Evolutionary conservation across 192 early-diverging fungal genomes (phyloP), one percentile per base, ranked within the genome.

Genomic region (Backusella australiensis): DNA sequence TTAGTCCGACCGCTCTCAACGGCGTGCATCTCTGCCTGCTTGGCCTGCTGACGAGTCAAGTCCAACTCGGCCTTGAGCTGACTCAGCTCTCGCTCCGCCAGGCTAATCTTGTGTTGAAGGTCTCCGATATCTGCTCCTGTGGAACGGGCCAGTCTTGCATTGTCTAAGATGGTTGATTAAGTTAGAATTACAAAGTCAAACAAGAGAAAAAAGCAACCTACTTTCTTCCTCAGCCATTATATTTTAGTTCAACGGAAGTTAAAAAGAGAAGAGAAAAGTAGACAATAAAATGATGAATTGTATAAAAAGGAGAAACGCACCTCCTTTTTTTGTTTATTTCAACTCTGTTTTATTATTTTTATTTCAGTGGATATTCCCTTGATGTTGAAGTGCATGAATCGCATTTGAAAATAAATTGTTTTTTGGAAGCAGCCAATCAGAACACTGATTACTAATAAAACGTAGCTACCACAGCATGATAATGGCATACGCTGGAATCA

Each of bases 71-170:
- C 14, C 32, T 76, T 72, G 17, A 80, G 12, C 2, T 73, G 69
- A 34, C 23, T 38, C 1, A 83, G 65, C 35, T 83, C 82, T 42
- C 69, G 11, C 70, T 83, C 78, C 14, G 78, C 82, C 32, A 75
- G 17, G 29, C 75, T 69, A 23, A 83, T 79, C 66, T 80, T 80
- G 56, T 78, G 72, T 53, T 83, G 82, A 9, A 83, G 49, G 44
- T 83, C 82, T 12, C 78, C 82, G 65, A 83, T 78, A 46, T 83
- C 82, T 23, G 63, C 77, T 14, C 80, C 80, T 12, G 80, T 81
- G 0, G 79, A 63, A 4, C 56, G 56, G 9, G 56, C 29, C 29
- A 63, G 8, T 63, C 23, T 63, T 63, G 56, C 21, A 63, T 63
- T 63, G 26, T 63, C 56, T 63, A 63, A 63, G 56, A 29, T 23